Base-by-base conservation (phyloP, 352 stramenopile genomes). In the Phytophthora parvispora region DNA sequence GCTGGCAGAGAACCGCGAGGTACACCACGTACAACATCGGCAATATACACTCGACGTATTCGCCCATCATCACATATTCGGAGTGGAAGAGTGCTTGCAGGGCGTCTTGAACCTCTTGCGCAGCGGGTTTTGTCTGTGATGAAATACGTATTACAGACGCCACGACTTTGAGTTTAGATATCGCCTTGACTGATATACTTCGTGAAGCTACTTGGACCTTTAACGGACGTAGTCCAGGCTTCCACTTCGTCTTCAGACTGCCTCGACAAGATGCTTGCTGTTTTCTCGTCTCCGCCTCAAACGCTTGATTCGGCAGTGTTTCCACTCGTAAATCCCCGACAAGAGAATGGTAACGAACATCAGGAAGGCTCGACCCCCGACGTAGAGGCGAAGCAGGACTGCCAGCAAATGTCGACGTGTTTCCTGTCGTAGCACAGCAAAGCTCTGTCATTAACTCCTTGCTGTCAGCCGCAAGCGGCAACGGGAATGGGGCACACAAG, bases 41-140 rank as follows among this genome's bases (percentile, higher is more conserved):
- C 3, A 81, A 53, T 0, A 45, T 59, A 40, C 64, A 73, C 55
- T 76, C 65, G 51, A 81, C 56, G 40, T 76, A 78, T 40, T 75
- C 69, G 2, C 25, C 36, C 52, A 76, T 53, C 0, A 70, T 29
- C 18, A 74, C 15, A 42, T 72, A 77, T 29, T 81, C 69, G 2
- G 56, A 64, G 27, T 67, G 60, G 36, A 78, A 81, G 22, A 78
- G 60, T 15, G 63, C 48, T 36, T 62, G 43, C 7, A 70, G 62
- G 1, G 36, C 59, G 25, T 59, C 59, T 49, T 60, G 24, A 2
- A 61, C 42, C 18, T 53, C 43, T 15, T 64, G 5, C 3, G 16
- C 45, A 0, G 45, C 45, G 15, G 22, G 31, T 4, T 36, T 24
- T 16, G 20, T 32, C n/a, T 45, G 9, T 8, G 59, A 6, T 8